Conservation (phyloP, 1,284 basidiomycete species). For the Malassezia pachydermatis region DNA sequence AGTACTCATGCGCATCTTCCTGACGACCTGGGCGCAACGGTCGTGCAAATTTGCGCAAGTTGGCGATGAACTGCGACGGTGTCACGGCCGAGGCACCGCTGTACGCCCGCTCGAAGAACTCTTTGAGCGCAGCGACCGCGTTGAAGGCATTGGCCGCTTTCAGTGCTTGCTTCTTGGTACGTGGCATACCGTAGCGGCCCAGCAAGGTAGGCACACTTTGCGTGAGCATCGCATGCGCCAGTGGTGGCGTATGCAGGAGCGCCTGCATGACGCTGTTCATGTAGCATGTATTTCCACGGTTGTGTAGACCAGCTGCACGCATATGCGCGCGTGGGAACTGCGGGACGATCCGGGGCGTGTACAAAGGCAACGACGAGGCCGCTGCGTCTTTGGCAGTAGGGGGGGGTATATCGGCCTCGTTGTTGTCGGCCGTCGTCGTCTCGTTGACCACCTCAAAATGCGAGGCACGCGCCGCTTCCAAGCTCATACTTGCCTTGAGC, state of each 20-base stretch:
- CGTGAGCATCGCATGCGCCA: constrained; percentile 60
- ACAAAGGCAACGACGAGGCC: background rate
- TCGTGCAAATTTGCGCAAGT: constrained; percentile 65
- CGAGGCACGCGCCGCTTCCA: constrained; percentile 17
- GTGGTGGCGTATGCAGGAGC: constrained; percentile 81
- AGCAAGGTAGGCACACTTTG: constrained; percentile 54
- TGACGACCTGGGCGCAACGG: constrained; percentile 81
- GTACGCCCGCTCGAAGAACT: constrained; percentile 58
- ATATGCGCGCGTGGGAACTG: constrained; percentile 24
- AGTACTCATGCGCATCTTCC: constrained; percentile 96
- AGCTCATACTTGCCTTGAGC: constrained; percentile 13
- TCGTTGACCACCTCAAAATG: constrained; percentile 14
- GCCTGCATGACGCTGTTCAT: constrained; percentile 91
- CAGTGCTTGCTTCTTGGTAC: constrained; percentile 17
- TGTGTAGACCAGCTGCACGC: constrained; percentile 60
- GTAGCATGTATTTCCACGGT: constrained; percentile 95
- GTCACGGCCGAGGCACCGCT: constrained; percentile 17
- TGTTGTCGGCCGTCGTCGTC: background rate
- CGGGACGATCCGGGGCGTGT: constrained; percentile 22
- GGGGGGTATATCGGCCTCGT: background rate
- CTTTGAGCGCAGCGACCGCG: constrained; percentile 30
- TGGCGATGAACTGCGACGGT: constrained; percentile 32
- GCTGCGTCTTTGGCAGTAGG: background rate
- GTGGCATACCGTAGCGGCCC: constrained; percentile 30
- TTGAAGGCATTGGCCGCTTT: constrained; percentile 52